These are phyloP conservation scores for Malus sylvestris DNA, from an alignment of 306 rosid genomes.

Conservation along the genomic window DNA sequence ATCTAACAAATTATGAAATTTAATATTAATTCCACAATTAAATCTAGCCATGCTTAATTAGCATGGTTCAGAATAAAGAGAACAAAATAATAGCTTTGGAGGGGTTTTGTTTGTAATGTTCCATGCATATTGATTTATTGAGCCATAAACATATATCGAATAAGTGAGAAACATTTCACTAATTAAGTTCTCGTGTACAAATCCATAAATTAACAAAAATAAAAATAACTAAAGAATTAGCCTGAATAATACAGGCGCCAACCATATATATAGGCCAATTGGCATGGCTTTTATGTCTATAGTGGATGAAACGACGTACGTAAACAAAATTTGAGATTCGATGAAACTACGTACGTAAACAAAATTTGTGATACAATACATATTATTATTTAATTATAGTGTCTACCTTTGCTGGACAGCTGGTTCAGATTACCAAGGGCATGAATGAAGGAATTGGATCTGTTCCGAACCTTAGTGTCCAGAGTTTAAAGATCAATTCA, in stretches of 20 bases:
- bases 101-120: background rate
- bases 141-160: background rate
- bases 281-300: background rate
- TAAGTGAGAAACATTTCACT: background rate
- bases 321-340: no score
- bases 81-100: background rate
- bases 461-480: fast-evolving
- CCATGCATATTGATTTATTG: background rate
- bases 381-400: background rate
- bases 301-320: no score
- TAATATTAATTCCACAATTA: no score
- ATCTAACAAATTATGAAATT: no score
- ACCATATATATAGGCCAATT: background rate
- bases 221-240: no score
- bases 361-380: background rate
- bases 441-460: no score
- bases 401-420: background rate
- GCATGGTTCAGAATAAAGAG: background rate
- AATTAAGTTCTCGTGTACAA: background rate
- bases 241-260: background rate
- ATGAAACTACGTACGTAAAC: background rate
- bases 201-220: background rate
- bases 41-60: no score
- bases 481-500: no score
- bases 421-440: background rate